These are phyloP conservation scores for Cryphonectria naterciae DNA, from an alignment of 2,329 filamentous ascomycete species.

Conservation along the genomic window DNA sequence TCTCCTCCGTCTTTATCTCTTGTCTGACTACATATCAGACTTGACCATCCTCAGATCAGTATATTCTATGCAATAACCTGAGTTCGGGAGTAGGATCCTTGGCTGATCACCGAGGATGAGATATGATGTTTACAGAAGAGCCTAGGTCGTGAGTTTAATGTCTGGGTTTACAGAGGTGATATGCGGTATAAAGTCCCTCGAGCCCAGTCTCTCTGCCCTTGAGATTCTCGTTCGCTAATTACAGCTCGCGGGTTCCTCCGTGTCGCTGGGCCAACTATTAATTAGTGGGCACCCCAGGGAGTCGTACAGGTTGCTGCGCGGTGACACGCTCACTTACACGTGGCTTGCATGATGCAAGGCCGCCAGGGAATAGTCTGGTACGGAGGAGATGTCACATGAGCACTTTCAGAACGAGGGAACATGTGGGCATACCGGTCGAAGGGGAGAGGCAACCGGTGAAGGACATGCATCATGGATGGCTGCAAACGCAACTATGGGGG, in stretches of 20 bases:
- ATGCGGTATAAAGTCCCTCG: neutral
- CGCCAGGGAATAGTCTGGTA: neutral
- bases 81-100: neutral
- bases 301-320: neutral
- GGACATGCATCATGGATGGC: neutral
- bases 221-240: neutral
- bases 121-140: neutral
- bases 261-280: neutral
- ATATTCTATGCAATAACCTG: neutral
- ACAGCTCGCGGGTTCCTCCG: neutral
- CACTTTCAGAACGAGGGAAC: neutral
- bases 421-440: too few species aligned
- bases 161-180: neutral
- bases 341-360: conserved; percentile 1
- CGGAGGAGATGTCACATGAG: neutral
- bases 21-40: neutral
- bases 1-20: neutral
- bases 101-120: neutral
- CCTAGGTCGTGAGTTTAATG: neutral
- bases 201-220: neutral
- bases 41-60: neutral
- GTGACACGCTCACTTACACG: neutral
- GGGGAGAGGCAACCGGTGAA: neutral
- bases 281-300: neutral
- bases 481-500: too few species aligned